Percentiles rank a stretch among this genome's conserved stretches.
These are phyloP conservation scores for Monosporozyma yasuniensis DNA, from an alignment of 805 yeast species.

Conservation along the genomic window DNA sequence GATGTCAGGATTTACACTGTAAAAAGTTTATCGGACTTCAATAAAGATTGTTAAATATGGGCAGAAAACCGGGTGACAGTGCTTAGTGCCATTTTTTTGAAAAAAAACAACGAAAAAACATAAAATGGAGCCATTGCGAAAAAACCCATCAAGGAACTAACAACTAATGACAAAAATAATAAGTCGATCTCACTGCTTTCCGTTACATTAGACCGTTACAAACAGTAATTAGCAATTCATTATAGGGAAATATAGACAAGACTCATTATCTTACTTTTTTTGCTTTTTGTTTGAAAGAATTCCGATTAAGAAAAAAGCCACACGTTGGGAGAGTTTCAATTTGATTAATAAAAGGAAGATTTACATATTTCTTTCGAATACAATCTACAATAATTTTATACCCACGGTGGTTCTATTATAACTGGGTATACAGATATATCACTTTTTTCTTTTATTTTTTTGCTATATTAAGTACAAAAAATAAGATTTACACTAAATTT, in stretches of 20 bases:
- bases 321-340: neutral
- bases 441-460: too few relatives aligned
- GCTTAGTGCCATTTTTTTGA: neutral
- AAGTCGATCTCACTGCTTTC: too few relatives aligned
- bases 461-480: too few relatives aligned
- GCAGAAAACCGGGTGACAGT: neutral
- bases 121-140: neutral
- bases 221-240: neutral
- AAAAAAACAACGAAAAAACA: constrained; percentile 2
- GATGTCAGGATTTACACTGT: too few relatives aligned
- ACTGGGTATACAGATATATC: too few relatives aligned
- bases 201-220: too few relatives aligned
- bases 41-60: neutral
- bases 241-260: neutral
- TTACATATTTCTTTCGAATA: neutral
- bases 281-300: neutral
- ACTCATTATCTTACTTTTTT: neutral
- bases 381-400: neutral
- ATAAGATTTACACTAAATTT: too few relatives aligned
- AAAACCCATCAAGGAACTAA: too few relatives aligned
- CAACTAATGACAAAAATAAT: too few relatives aligned
- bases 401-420: too few relatives aligned
- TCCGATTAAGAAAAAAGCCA: neutral
- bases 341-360: neutral
- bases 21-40: too few relatives aligned